Evolutionary conservation across 2,329 filamentous ascomycete species (phyloP).

Genomic region (Metarhizium humberi): DNA sequence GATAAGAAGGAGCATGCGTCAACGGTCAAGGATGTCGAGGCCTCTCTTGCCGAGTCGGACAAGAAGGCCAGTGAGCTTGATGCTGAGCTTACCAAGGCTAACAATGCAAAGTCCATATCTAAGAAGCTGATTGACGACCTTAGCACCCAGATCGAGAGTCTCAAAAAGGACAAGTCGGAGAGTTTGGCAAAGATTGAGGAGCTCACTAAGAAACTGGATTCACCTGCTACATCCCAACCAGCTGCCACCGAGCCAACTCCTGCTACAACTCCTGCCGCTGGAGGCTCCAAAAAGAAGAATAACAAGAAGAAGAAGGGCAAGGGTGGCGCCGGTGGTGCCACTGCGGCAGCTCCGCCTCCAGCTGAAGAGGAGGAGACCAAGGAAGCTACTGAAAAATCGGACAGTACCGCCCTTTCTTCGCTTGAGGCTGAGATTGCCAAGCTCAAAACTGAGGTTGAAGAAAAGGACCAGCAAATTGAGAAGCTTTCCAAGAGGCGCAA

Average conservation of each 20-base stretch:
- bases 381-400: conserved; percentile 5
- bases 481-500: conserved; percentile 59
- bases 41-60: conserved; percentile 24
- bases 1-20: conserved; percentile 22
- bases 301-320: conserved; percentile 92
- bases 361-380: conserved; percentile 24
- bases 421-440: conserved; percentile 40
- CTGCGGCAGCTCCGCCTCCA: conserved; percentile 20
- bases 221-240: conserved; percentile 15
- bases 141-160: conserved; percentile 24
- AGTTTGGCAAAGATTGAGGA: conserved; percentile 25
- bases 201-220: conserved; percentile 35
- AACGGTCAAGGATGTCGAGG: conserved; percentile 26
- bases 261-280: conserved; percentile 13
- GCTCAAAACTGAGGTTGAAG: conserved; percentile 43
- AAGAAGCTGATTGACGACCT: conserved; percentile 32
- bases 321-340: conserved; percentile 38
- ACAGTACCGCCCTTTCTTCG: conserved; percentile 22
- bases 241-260: conserved; percentile 9
- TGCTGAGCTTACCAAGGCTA: conserved; percentile 28
- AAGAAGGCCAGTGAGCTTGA: conserved; percentile 30
- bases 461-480: conserved; percentile 66
- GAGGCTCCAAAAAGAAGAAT: conserved; percentile 52
- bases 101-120: conserved; percentile 28
- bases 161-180: conserved; percentile 24